A percentile compares a stretch with the other conserved stretches of the same genome.
Evolutionary conservation across 805 yeast genomes (phyloP).

Genomic region (Saccharomycopsis sp.): DNA sequence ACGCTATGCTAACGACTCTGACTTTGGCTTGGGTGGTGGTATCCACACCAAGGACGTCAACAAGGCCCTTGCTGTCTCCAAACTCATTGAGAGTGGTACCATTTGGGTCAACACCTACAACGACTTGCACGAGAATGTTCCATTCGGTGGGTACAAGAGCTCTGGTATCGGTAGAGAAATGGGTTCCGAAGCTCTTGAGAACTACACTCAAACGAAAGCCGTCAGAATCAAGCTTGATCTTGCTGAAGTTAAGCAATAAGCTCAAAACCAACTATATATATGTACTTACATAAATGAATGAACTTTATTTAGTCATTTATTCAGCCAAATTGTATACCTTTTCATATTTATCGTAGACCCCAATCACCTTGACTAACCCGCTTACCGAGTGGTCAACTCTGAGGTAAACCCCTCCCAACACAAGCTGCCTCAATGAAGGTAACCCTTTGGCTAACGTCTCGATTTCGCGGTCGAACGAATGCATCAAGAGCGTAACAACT

Average conservation of each 20-base stretch:
- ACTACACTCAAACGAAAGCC: conserved; percentile 58
- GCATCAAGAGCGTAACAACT: conserved; percentile 23
- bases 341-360: conserved; percentile 25
- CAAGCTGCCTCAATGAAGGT: conserved; percentile 22
- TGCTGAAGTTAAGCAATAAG: too few relatives aligned
- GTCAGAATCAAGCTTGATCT: too few relatives aligned
- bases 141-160: conserved; percentile 64
- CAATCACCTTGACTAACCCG: conserved; percentile 13
- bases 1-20: conserved; percentile 46
- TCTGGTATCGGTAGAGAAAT: conserved; percentile 68
- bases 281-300: too few relatives aligned
- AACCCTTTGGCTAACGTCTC: conserved; percentile 18
- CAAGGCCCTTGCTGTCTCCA: conserved; percentile 46
- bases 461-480: conserved; percentile 23
- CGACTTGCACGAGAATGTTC: conserved; percentile 57
- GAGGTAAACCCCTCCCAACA: conserved; percentile 26
- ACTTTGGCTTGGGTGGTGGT: conserved; percentile 62
- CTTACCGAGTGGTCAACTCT: conserved; percentile 9
- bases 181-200: conserved; percentile 59
- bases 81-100: conserved; percentile 52
- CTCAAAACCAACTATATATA: too few relatives aligned
- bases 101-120: conserved; percentile 61
- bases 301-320: too few relatives aligned
- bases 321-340: conserved; percentile 20
- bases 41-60: conserved; percentile 47